These are phyloP conservation scores for Boletus hoseneyae DNA, from an alignment of 1,284 basidiomycete genomes.

Conservation along the genomic window DNA sequence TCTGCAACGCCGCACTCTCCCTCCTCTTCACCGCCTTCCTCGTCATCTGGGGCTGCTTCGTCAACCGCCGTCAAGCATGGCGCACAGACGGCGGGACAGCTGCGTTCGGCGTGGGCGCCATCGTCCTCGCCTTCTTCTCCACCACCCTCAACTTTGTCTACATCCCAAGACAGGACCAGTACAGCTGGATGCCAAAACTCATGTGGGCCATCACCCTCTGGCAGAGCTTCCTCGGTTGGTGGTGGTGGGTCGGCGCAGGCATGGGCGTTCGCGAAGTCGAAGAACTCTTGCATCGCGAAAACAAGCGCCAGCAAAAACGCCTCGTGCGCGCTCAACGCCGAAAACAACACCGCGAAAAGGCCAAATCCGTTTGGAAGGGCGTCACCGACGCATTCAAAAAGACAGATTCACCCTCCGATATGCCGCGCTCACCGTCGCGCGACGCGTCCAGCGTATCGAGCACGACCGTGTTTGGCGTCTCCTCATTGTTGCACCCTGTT, in stretches of 20 bases:
- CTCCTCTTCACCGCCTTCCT: conserved; percentile 90
- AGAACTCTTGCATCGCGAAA: conserved; percentile 56
- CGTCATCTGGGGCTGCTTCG: conserved; percentile 88
- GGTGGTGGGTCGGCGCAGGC: conserved; percentile 97
- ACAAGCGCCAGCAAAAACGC: conserved; percentile 53
- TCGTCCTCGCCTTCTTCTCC: conserved; percentile 74
- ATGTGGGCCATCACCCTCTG: conserved; percentile 88
- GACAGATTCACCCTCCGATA: background rate
- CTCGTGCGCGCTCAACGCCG: conserved; percentile 39
- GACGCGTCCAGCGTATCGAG: conserved; percentile 11
- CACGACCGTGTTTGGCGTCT: background rate
- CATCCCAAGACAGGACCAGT: conserved; percentile 76
- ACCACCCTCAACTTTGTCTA: conserved; percentile 86
- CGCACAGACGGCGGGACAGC: conserved; percentile 94
- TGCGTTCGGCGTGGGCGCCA: conserved; percentile 83
- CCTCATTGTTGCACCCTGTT: conserved; percentile 33
- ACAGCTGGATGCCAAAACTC: conserved; percentile 81
- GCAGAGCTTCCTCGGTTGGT: conserved; percentile 92
- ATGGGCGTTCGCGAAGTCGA: conserved; percentile 64
- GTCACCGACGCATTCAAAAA: conserved; percentile 44
- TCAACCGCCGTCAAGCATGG: conserved; percentile 93
- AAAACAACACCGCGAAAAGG: conserved; percentile 45
- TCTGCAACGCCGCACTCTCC: conserved; percentile 93
- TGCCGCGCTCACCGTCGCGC: conserved; percentile 5
- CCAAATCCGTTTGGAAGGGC: conserved; percentile 51